Base-by-base conservation (phyloP, 1,139 yeast genomes). In the Kodamaea anthophila region DNA sequence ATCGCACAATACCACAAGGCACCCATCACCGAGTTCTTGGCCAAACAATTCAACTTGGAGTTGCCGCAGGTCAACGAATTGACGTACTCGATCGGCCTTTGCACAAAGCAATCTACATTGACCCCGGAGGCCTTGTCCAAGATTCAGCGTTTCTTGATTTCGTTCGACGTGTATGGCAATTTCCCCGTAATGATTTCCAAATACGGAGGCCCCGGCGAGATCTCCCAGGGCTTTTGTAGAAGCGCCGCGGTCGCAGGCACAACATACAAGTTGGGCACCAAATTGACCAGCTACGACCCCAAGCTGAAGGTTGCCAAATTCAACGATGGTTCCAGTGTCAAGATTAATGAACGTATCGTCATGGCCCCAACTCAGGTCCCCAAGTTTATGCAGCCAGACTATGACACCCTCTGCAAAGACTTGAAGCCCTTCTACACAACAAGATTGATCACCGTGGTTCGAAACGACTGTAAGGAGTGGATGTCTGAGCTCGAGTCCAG, bases 241-340 rank as follows among this genome's bases (percentile, higher is more conserved):
- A 82, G 94, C 36, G 97, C 98, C 4, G 98, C 99, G 9, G 98
- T 91, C 38, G 97, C 94, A 18, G 98, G 97, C 36, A 84, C 96
- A 35, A 85, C 94, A 22, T 91, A 88, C 58, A 87, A 87, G 57
- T 67, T 91, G 34, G 76, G 80, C 50, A 79, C 93, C 12, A 56
- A 67, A 28, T 57, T 87, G 35, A 60, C 62, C 6, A 74, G 75
- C 27, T 82, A 66, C 53, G 91, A 87, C 53, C 76, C 81, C 15
- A 58, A 55, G 22, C 61, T 73, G 26, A 78, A 81, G 48, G 60
- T 75, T 20, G 96, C 94, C 5, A 65, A 67, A 27, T 75, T 91
- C 41, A 70, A 74, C 42, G 96, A 88, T 51, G 93, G 94, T 19
- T 72, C 87, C 10, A 61, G 66, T 28, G 77, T 87, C 25, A 72